A percentile compares a stretch with the other conserved stretches of the same genome.
Conservation (phyloP, 306 rosid genomes). For the Inga leiocalycina region DNA sequence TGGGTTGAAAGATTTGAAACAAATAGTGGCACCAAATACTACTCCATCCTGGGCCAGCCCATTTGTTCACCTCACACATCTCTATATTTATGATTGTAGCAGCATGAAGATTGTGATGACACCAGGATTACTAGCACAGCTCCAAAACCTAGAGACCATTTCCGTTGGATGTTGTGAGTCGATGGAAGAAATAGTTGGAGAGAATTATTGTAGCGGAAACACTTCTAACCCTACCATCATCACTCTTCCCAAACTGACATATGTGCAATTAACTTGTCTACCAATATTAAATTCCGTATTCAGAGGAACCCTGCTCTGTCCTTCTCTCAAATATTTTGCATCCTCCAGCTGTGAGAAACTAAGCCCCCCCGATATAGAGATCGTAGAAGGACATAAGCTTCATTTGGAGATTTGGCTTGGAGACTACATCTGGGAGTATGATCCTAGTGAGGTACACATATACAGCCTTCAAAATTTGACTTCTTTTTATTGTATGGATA, state of each 20-base stretch:
- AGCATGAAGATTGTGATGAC: too few species aligned
- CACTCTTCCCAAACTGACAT: background rate
- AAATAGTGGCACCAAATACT: background rate
- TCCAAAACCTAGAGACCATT: too few species aligned
- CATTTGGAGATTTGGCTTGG: rapidly evolving
- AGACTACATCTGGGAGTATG: background rate
- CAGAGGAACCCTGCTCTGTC: background rate
- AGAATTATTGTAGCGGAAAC: background rate
- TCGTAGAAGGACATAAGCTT: background rate
- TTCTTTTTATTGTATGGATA: too few species aligned
- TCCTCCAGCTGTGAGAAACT: background rate
- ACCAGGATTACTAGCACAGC: too few species aligned
- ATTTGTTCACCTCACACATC: background rate
- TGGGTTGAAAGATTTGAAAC: background rate
- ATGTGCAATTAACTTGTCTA: background rate
- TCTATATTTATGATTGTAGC: too few species aligned
- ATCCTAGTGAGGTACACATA: background rate
- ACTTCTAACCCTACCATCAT: background rate
- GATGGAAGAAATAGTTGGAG: slow-evolving; percentile 11
- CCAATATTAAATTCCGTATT: background rate
- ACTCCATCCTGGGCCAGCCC: background rate
- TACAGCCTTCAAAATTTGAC: background rate
- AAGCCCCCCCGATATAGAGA: background rate
- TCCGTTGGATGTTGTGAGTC: background rate
- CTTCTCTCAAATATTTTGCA: background rate